These are phyloP conservation scores for Isoetes engelmannii DNA, from an alignment of 83 land plant genomes.

Conservation along the genomic window DNA sequence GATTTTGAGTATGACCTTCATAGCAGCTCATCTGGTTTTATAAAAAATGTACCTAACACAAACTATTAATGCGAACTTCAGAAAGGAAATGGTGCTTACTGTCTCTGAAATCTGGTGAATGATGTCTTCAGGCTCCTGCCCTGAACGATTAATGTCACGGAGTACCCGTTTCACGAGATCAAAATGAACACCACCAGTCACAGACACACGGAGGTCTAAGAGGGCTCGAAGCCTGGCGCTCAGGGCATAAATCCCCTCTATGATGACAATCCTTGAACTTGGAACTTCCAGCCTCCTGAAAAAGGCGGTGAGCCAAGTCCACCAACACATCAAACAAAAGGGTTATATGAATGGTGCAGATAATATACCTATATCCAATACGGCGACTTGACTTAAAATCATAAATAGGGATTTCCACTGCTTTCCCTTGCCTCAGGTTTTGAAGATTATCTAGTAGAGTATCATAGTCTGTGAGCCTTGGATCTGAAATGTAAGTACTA, in stretches of 20 bases:
- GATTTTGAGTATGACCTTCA: too few relatives aligned
- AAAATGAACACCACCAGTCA: constrained; percentile 92
- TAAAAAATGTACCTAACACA: too few relatives aligned
- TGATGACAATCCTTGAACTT: constrained; percentile 63
- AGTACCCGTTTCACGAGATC: constrained; percentile 88
- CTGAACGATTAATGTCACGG: constrained; percentile 86
- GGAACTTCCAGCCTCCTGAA: constrained; percentile 78
- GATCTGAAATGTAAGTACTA: constrained; percentile 41
- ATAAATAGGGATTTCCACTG: constrained; percentile 73
- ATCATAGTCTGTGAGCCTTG: constrained; percentile 89
- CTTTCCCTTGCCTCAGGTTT: constrained; percentile 66
- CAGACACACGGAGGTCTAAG: constrained; percentile 78
- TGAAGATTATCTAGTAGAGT: constrained; percentile 71
- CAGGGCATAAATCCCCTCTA: constrained; percentile 90
- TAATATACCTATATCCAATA: constrained; percentile 61
- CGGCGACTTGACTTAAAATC: constrained; percentile 78
- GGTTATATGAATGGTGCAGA: not conserved
- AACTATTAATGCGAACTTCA: too few relatives aligned
- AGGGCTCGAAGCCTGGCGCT: constrained; percentile 75
- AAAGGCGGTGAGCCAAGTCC: not conserved
- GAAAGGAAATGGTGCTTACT: constrained; percentile 29
- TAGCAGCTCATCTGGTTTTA: too few relatives aligned
- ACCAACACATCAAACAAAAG: too few relatives aligned
- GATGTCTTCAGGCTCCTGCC: constrained; percentile 91
- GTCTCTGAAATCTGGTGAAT: constrained; percentile 95